phyloP scores from a whole-genome alignment of 805 yeast genomes.

The Danielia oregonensis region DNA sequence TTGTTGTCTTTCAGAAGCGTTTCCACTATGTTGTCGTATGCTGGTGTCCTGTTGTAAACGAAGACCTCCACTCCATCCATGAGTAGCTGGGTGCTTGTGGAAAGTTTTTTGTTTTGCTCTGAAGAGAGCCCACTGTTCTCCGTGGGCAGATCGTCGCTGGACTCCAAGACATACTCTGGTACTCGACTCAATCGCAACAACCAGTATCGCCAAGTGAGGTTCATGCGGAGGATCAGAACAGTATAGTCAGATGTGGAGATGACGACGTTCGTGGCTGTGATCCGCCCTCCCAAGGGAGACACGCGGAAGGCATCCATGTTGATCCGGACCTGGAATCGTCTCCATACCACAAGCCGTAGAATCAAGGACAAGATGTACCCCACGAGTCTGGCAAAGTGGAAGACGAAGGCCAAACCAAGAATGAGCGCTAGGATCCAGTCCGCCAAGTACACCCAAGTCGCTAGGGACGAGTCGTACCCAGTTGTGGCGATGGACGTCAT shows the following conservation, averaged over 20 bases:
- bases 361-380: conserved; percentile 56
- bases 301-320: conserved; percentile 71
- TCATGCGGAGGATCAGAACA: conserved; percentile 63
- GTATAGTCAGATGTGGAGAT: conserved; percentile 73
- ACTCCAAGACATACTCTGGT: conserved; percentile 27
- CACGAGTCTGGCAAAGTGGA: conserved; percentile 69
- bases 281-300: conserved; percentile 77
- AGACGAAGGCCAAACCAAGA: conserved; percentile 59
- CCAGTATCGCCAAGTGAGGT: conserved; percentile 93
- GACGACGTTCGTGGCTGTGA: conserved; percentile 72
- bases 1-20: conserved; percentile 17
- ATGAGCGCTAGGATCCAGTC: conserved; percentile 75
- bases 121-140: conserved; percentile 11
- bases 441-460: conserved; percentile 67
- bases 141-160: conserved; percentile 11
- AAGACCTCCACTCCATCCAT: conserved; percentile 81
- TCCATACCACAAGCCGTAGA: conserved; percentile 61
- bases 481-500: conserved; percentile 1
- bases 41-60: conserved; percentile 71
- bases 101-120: conserved; percentile 44
- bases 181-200: conserved; percentile 42
- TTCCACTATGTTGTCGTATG: conserved; percentile 65
- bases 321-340: conserved; percentile 50
- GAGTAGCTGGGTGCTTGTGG: conserved; percentile 53
- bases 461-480: conserved; percentile 4